phyloP scores from a whole-genome alignment of 306 rosid species.

The Quercus gilva region DNA sequence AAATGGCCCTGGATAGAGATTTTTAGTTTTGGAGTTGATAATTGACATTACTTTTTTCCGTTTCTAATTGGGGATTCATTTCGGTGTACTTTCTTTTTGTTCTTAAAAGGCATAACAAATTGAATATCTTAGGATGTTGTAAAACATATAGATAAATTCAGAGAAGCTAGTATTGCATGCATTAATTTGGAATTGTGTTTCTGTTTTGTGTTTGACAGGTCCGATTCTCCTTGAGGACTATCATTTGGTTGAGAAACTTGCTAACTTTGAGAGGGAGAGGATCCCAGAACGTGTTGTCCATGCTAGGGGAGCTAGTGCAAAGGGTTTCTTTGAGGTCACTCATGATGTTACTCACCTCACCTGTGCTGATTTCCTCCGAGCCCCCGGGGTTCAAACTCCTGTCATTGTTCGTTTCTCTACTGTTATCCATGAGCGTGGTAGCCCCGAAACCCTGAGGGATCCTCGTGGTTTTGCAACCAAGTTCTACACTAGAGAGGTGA shows the following conservation, averaged over 20 bases:
- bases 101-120: too few relatives aligned
- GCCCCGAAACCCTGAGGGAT: conserved; percentile 90
- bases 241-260: conserved; percentile 88
- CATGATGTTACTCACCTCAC: conserved; percentile 80
- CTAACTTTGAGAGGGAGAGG: conserved; percentile 82
- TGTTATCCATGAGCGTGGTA: conserved; percentile 95
- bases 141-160: background rate
- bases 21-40: too few relatives aligned
- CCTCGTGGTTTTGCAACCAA: conserved; percentile 88
- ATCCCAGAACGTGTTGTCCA: conserved; percentile 97
- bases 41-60: too few relatives aligned
- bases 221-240: conserved; percentile 95
- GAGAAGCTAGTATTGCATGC: background rate
- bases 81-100: too few relatives aligned
- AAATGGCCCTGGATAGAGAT: too few relatives aligned
- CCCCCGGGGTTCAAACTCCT: conserved; percentile 97
- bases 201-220: conserved; percentile 43
- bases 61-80: too few relatives aligned
- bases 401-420: conserved; percentile 93
- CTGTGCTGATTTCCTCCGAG: conserved; percentile 93
- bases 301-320: conserved; percentile 99
- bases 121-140: too few relatives aligned
- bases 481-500: conserved; percentile 89
- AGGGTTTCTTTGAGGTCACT: conserved; percentile 96
- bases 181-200: background rate